phyloP scores from a whole-genome alignment of 2,329 filamentous ascomycete genomes.

The Mycosphaerelloides madeirae region DNA sequence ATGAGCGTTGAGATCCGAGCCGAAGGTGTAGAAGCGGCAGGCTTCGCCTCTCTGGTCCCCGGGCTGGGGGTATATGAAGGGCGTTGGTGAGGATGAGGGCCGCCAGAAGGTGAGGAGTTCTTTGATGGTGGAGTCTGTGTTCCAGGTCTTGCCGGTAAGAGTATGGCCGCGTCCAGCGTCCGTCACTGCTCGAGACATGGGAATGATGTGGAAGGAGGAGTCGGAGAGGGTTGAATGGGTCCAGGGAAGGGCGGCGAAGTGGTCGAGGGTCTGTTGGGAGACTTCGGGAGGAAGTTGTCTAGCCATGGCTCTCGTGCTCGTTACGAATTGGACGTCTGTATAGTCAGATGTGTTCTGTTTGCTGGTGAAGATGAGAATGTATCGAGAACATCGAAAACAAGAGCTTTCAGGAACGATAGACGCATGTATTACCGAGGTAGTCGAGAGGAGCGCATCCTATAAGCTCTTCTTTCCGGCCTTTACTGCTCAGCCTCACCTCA shows the following conservation, averaged over 20 bases:
- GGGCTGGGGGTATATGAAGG: conserved; percentile 5
- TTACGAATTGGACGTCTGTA: too few relatives aligned
- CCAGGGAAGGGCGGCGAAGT: conserved; percentile 17
- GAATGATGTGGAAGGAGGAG: conserved; percentile 12
- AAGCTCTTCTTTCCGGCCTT: too few relatives aligned
- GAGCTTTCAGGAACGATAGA: too few relatives aligned
- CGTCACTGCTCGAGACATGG: conserved; percentile 15
- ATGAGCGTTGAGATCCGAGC: conserved; percentile 19
- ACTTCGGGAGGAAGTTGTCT: neutral
- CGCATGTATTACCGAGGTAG: too few relatives aligned
- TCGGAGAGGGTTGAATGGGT: conserved; percentile 11
- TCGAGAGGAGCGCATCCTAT: too few relatives aligned
- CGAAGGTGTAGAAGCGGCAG: conserved; percentile 20
- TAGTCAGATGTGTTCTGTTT: too few relatives aligned
- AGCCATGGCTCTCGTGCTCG: too few relatives aligned
- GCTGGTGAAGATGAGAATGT: too few relatives aligned
- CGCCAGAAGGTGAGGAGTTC: conserved; percentile 16
- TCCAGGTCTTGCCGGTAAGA: conserved; percentile 23
- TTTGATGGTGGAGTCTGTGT: conserved; percentile 15
- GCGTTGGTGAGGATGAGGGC: neutral
- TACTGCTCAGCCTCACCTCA: too few relatives aligned
- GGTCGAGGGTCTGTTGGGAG: conserved; percentile 14
- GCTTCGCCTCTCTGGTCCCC: conserved; percentile 13
- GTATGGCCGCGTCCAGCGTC: conserved; percentile 19
- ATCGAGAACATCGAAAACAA: too few relatives aligned